Evolutionary conservation across 495 filamentous ascomycete species (phyloP), one percentile per base, ranked within the genome.

Genomic region (Coniosporium apollinis): DNA sequence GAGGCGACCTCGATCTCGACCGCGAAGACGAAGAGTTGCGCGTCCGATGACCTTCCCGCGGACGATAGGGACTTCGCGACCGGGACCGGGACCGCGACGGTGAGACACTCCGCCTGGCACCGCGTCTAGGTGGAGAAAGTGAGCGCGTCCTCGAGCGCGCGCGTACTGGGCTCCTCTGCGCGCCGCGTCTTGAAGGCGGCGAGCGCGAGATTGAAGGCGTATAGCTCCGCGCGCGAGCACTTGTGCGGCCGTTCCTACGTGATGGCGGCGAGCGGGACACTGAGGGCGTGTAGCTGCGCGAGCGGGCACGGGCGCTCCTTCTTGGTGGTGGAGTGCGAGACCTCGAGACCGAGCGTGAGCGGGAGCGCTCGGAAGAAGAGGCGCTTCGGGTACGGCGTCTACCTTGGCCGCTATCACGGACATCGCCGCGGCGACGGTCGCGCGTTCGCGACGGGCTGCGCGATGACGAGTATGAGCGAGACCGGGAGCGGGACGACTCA

Each of bases 391-490:
- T n/a, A n/a, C n/a, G n/a, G n/a, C n/a, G n/a, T n/a, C n/a, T n/a
- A n/a, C n/a, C n/a, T n/a, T n/a, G n/a, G n/a, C n/a, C n/a, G n/a
- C n/a, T n/a, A n/a, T n/a, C n/a, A n/a, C n/a, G n/a, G n/a, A n/a
- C n/a, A n/a, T n/a, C n/a, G n/a, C n/a, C n/a, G n/a, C n/a, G n/a
- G n/a, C n/a, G n/a, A n/a, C n/a, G n/a, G n/a, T n/a, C n/a, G n/a
- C n/a, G n/a, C n/a, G n/a, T n/a, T n/a, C n/a, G n/a, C n/a, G n/a
- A n/a, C n/a, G n/a, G n/a, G n/a, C n/a, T n/a, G n/a, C n/a, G n/a
- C n/a, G n/a, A n/a, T n/a, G n/a, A n/a, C n/a, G 43, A 32, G n/a
- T 33, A 44, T 3, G 38, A 44, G 18, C 31, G 41, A 10, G 48
- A 51, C 20, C 34, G 34, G 14, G 41, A 44, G 21, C 16, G 8